phyloP scores from a whole-genome alignment of 164 flowering plant genomes.

The Liriodendron chinense region DNA sequence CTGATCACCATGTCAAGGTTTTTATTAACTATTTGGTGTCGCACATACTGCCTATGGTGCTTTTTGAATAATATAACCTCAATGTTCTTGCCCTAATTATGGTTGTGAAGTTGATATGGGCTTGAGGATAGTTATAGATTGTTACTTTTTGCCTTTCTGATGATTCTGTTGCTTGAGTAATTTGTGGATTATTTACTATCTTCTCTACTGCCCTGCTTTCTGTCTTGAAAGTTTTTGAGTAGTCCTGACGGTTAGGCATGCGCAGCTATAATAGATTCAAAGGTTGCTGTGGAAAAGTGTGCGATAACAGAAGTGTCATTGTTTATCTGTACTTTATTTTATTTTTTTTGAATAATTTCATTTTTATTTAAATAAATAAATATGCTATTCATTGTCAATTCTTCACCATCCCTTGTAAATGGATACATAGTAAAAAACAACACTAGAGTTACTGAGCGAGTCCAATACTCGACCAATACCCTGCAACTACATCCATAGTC shows the following conservation, averaged over 20 bases:
- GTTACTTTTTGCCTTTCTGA: not conserved
- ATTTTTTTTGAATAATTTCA: too few relatives aligned
- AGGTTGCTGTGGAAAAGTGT: too few relatives aligned
- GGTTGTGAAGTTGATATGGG: not conserved
- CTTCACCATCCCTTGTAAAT: too few relatives aligned
- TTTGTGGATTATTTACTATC: not conserved
- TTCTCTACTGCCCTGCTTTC: not conserved
- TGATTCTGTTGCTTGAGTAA: not conserved
- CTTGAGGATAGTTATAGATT: not conserved
- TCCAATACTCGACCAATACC: too few relatives aligned
- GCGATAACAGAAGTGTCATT: too few relatives aligned
- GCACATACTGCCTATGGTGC: not conserved
- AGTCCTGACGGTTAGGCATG: not conserved
- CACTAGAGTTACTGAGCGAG: too few relatives aligned
- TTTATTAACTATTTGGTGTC: not conserved
- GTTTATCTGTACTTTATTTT: too few relatives aligned
- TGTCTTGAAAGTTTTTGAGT: not conserved
- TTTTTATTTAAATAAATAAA: too few relatives aligned
- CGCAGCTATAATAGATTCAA: too few relatives aligned
- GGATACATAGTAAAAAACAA: too few relatives aligned
- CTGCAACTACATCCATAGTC: too few relatives aligned
- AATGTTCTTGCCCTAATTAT: not conserved
- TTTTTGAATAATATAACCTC: not conserved
- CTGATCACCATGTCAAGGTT: not conserved
- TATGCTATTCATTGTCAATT: too few relatives aligned